Percentiles rank a stretch among this genome's conserved stretches.
Evolutionary conservation across 2,329 filamentous ascomycete genomes (phyloP).

Genomic region (Aspergillus arachidicola): DNA sequence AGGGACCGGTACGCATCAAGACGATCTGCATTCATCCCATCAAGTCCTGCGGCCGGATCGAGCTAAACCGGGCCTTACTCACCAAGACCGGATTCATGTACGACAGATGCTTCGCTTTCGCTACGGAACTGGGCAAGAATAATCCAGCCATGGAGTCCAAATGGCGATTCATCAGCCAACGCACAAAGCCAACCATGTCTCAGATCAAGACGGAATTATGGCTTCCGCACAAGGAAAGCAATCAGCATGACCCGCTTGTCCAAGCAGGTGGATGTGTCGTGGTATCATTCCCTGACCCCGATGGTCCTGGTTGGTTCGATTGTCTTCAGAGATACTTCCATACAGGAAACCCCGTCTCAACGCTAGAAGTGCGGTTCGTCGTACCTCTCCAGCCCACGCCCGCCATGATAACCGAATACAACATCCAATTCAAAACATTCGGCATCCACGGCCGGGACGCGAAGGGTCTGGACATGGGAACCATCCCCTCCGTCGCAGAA

Average conservation of each 20-base stretch:
- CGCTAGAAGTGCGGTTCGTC: not conserved
- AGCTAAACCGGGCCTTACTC: slow-evolving; percentile 21
- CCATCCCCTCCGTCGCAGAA: not conserved
- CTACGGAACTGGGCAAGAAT: slow-evolving; percentile 12
- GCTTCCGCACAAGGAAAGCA: slow-evolving; percentile 16
- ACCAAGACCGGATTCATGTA: slow-evolving; percentile 25
- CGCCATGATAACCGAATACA: not conserved
- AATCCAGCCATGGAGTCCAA: not conserved
- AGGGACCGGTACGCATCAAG: slow-evolving; percentile 19
- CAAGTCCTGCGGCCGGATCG: slow-evolving; percentile 25
- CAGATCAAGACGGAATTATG: slow-evolving; percentile 23
- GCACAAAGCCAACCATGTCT: slow-evolving; percentile 27
- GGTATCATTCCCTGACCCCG: slow-evolving; percentile 2
- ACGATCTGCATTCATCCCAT: slow-evolving; percentile 25
- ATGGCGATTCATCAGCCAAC: slow-evolving; percentile 30
- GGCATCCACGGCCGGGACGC: slow-evolving; percentile 4
- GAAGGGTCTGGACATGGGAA: not conserved
- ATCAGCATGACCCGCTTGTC: slow-evolving; percentile 13
- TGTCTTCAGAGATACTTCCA: not conserved
- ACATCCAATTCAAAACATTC: not conserved
- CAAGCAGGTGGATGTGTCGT: slow-evolving; percentile 20
- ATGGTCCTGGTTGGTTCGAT: not conserved
- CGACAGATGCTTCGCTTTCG: slow-evolving; percentile 25
- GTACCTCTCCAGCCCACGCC: slow-evolving; percentile 3
- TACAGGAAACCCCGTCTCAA: not conserved